Conservation (phyloP, 164 flowering plant species). For the Brasenia schreberi region DNA sequence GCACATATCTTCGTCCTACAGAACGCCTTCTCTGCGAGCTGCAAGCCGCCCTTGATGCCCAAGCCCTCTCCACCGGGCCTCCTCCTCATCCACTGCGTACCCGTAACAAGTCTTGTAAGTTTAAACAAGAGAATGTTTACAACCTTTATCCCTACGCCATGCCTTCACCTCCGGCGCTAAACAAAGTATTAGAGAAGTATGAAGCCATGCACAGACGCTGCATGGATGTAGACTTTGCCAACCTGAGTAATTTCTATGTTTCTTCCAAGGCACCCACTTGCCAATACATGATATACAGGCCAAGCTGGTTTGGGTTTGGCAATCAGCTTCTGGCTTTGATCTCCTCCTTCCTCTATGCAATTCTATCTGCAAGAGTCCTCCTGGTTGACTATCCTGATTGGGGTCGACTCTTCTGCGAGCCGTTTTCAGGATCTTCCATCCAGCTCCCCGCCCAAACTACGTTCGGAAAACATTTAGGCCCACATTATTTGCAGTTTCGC, state of each 20-base stretch:
- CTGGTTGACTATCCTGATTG: background rate
- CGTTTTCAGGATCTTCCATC: background rate
- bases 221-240: background rate
- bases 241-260: background rate
- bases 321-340: background rate
- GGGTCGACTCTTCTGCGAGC: background rate
- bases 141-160: slow-evolving; percentile 1
- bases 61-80: background rate
- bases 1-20: background rate
- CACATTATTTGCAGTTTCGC: background rate
- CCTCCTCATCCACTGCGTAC: background rate
- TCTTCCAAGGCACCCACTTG: background rate
- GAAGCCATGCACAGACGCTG: background rate
- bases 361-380: background rate
- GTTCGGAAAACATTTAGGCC: background rate
- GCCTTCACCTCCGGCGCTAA: background rate
- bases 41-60: background rate
- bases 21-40: background rate
- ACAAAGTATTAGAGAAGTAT: background rate
- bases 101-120: background rate
- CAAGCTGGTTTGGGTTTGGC: background rate
- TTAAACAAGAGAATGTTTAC: background rate
- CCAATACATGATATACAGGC: background rate
- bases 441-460: background rate
- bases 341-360: background rate